Evolutionary conservation across 345 rosid species (phyloP).

Genomic region (Reutealis trisperma): DNA sequence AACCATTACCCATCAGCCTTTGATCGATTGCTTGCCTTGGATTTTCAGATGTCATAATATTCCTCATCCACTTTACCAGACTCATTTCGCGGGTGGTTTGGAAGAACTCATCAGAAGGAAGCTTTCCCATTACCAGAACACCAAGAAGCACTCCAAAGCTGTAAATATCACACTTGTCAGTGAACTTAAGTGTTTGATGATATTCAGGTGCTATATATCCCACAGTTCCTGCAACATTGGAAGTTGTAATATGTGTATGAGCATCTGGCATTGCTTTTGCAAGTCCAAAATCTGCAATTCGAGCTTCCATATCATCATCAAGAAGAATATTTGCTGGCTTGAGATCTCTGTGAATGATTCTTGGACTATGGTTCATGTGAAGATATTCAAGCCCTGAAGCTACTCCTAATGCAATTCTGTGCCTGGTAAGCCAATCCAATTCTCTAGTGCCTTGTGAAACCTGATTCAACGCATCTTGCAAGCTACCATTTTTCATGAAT

Average conservation of each 20-base stretch:
- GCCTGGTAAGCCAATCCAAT: constrained; percentile 70
- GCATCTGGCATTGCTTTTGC: constrained; percentile 83
- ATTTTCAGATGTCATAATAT: constrained; percentile 58
- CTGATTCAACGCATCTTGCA: constrained; percentile 54
- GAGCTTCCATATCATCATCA: constrained; percentile 88
- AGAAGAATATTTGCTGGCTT: constrained; percentile 90
- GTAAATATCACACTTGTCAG: constrained; percentile 82
- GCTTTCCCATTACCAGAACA: constrained; percentile 73
- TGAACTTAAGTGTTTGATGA: constrained; percentile 81
- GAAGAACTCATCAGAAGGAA: constrained; percentile 84
- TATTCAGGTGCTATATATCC: constrained; percentile 94
- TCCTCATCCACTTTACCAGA: constrained; percentile 78
- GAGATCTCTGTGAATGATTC: constrained; percentile 82
- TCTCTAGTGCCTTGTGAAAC: constrained; percentile 52
- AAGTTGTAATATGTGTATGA: constrained; percentile 58
- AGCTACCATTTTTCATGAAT: constrained; percentile 91
- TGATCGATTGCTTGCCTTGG: constrained; percentile 67
- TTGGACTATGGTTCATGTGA: constrained; percentile 61
- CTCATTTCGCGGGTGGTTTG: constrained; percentile 71
- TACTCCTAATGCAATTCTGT: constrained; percentile 69
- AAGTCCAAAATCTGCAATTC: constrained; percentile 87
- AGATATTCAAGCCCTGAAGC: constrained; percentile 92
- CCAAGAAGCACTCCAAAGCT: constrained; percentile 85
- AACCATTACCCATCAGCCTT: constrained; percentile 55
- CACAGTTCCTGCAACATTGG: constrained; percentile 76